These are phyloP conservation scores for Turritis glabra DNA, from an alignment of 345 rosid species.

Conservation along the genomic window DNA sequence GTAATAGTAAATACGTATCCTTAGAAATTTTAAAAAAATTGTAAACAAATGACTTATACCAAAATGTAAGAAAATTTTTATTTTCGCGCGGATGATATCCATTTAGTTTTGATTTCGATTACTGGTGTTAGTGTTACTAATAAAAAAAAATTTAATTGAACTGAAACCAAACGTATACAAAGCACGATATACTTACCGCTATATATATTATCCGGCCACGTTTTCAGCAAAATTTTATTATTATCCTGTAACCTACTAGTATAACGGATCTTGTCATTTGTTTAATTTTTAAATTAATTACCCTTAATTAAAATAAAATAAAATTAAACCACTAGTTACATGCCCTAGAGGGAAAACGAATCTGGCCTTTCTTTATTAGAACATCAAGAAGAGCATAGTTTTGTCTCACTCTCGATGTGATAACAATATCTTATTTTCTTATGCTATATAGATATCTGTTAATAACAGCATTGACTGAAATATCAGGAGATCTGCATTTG, in stretches of 20 bases:
- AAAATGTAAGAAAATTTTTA: no score
- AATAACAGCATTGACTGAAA: not conserved
- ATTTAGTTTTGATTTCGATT: no score
- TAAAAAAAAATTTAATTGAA: no score
- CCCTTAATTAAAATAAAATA: not conserved
- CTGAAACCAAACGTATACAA: no score
- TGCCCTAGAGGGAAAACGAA: not conserved
- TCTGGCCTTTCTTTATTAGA: conserved; percentile 13
- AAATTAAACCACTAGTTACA: not conserved
- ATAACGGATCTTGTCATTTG: not conserved
- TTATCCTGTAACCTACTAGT: not conserved
- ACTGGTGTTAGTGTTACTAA: no score
- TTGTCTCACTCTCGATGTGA: conserved; percentile 19
- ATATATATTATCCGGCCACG: not conserved
- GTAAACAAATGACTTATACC: no score
- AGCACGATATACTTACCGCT: not conserved
- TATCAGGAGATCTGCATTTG: not conserved
- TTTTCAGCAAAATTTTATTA: not conserved
- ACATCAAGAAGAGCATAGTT: not conserved
- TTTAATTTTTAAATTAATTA: not conserved
- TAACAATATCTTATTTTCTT: not conserved
- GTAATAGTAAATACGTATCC: no score
- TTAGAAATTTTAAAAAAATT: no score
- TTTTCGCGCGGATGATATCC: no score
- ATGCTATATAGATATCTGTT: not conserved